Base-by-base conservation (phyloP, 257 asterid genomes). In the Solanum tarapatanum region DNA sequence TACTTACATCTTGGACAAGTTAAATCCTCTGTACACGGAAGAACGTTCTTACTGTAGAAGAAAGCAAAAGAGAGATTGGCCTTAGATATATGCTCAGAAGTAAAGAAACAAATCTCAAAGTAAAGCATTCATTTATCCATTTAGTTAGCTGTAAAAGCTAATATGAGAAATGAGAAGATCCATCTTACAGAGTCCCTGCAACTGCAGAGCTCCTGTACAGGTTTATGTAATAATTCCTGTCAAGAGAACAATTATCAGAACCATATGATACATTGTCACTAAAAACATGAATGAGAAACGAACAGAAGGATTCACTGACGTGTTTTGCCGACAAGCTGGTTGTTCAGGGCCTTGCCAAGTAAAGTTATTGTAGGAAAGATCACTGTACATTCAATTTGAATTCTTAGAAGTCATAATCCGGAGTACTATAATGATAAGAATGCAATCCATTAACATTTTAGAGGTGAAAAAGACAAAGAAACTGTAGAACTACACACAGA, bases 361-460 rank as follows among this genome's bases (percentile, higher is more conserved):
- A 84, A 96, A 95, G 89, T 96, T 96, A 90, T 96, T 96, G 94
- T 95, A 96, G 87, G 99, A 95, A 87, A 95, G 95, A 91, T 95
- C 99, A 75, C 98, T 95, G 98, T 90, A 87, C n/a, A 86, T 37
- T 32, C 48, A 72, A 86, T 62, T 64, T 8, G 2, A 33, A 36
- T 12, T 86, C 62, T 72, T 60, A 86, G 82, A 73, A 30, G 11
- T 86, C 84, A 86, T 37, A 86, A 45, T 19, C 16, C 55, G 9
- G 39, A 32, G 24, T 13, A 28, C 82, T 14, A 68, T 69, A 69
- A 30, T 69, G 85, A 82, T 19, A 74, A 82, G 43, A 82, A 82
- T 82, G 69, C 85, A 11, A 30, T 45, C 14, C 14, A 80, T 51
- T 26, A 28, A 12, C 85, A 45, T 48, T 82, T 77, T 41, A 77